phyloP scores from a whole-genome alignment of 768 basidiomycete species.

The Chalciporus pseudorubinellus region DNA sequence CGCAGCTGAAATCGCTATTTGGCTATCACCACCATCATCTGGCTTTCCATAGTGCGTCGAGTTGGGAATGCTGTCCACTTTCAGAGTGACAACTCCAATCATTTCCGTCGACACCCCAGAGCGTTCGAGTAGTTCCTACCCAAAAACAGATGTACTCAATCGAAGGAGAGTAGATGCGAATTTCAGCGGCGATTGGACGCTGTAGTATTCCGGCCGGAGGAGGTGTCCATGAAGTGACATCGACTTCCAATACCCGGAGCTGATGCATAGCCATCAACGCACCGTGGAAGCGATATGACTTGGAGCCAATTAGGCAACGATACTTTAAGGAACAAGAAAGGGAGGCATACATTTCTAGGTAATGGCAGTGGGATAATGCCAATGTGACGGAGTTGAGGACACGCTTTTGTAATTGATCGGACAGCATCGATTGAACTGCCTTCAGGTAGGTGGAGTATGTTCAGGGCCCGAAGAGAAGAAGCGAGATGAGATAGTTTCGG shows the following conservation, averaged over 20 bases:
- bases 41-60: conserved; percentile 31
- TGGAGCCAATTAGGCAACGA: conserved; percentile 21
- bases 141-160: conserved; percentile 37
- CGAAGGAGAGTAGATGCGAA: conserved; percentile 37
- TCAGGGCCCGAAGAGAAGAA: conserved; percentile 37
- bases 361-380: conserved; percentile 39
- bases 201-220: conserved; percentile 30
- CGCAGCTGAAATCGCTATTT: conserved; percentile 14
- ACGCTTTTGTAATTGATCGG: conserved; percentile 33
- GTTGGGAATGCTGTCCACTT: conserved; percentile 23
- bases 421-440: conserved; percentile 28
- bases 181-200: conserved; percentile 38
- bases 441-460: conserved; percentile 36
- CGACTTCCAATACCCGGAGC: conserved; percentile 38
- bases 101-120: conserved; percentile 36
- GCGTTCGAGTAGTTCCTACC: conserved; percentile 26
- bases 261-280: conserved; percentile 34
- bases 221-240: conserved; percentile 36
- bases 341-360: conserved; percentile 35
- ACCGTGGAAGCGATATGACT: conserved; percentile 36
- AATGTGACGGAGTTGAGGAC: conserved; percentile 36
- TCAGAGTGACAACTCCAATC: conserved; percentile 32
- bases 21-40: conserved; percentile 21
- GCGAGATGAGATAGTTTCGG: conserved; percentile 29
- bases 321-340: neutral